phyloP scores from a whole-genome alignment of 805 yeast species.

The Yamadazyma phyllophila region DNA sequence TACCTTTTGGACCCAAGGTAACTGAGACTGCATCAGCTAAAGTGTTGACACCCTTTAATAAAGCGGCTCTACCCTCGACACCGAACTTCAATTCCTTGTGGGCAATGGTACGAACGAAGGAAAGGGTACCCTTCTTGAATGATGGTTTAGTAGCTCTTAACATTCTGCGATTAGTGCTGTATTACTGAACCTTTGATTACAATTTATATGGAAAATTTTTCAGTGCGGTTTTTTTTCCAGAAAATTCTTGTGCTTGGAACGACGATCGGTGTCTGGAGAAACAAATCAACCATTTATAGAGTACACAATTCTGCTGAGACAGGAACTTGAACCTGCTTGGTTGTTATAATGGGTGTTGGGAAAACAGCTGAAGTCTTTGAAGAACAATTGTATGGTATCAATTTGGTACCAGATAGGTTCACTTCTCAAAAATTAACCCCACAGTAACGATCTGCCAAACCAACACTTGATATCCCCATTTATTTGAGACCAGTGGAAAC shows the following conservation, averaged over 20 bases:
- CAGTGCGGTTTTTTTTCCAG: constrained; percentile 13
- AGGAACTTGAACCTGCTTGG: too few species aligned
- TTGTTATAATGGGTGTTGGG: too few species aligned
- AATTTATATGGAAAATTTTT: constrained; percentile 15
- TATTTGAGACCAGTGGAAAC: too few species aligned
- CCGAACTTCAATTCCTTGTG: constrained; percentile 97
- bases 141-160: constrained; percentile 12
- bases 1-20: constrained; percentile 96
- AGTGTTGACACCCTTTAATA: constrained; percentile 89
- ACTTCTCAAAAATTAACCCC: too few species aligned
- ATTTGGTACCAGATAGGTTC: too few species aligned
- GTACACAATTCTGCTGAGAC: too few species aligned
- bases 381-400: too few species aligned
- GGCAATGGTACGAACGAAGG: constrained; percentile 48
- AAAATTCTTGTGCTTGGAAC: constrained; percentile 12
- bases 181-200: not conserved
- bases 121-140: constrained; percentile 5
- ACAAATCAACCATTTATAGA: not conserved
- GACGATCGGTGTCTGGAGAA: not conserved
- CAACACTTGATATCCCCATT: too few species aligned
- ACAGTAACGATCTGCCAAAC: too few species aligned
- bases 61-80: constrained; percentile 94
- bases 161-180: constrained; percentile 3
- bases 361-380: too few species aligned
- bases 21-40: constrained; percentile 96